Conservation (phyloP, 139 green algal genomes). For the Chlorella sp. region DNA sequence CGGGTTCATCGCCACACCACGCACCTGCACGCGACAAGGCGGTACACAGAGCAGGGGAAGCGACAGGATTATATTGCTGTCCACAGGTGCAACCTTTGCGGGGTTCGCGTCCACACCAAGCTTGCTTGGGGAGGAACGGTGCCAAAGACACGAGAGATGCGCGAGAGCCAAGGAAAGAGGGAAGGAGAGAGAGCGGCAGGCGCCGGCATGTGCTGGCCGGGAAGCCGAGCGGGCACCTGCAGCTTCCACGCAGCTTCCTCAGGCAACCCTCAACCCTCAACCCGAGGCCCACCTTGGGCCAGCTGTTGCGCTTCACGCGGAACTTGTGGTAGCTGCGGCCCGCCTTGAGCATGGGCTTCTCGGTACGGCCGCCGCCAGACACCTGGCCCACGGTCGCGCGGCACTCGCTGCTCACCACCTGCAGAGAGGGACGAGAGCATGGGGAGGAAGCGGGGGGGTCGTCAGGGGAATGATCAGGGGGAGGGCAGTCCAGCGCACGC, state of each 20-base stretch:
- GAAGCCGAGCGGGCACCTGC: not conserved
- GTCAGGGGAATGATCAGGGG: not conserved
- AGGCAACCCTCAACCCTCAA: not conserved
- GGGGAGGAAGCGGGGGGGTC: not conserved
- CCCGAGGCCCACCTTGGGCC: slow-evolving; percentile 68
- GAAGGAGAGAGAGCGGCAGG: not conserved
- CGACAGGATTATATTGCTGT: too few relatives aligned
- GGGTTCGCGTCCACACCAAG: too few relatives aligned
- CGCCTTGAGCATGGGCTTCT: slow-evolving; percentile 99
- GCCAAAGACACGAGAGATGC: too few relatives aligned
- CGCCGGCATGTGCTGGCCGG: too few relatives aligned
- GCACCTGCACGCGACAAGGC: slow-evolving; percentile 59
- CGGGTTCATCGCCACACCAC: slow-evolving; percentile 99
- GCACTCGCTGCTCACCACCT: slow-evolving; percentile 92
- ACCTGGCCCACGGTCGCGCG: slow-evolving; percentile 97
- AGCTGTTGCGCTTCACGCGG: slow-evolving; percentile 96
- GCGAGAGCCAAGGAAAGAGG: too few relatives aligned
- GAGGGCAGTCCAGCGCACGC: not conserved
- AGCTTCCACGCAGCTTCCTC: not conserved
- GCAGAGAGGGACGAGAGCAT: slow-evolving; percentile 1
- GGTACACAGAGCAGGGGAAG: not conserved
- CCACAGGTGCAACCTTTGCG: too few relatives aligned
- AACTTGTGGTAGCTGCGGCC: slow-evolving; percentile 97
- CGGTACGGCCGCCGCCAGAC: slow-evolving; percentile 95
- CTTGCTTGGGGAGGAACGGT: too few relatives aligned